phyloP scores from a whole-genome alignment of 768 basidiomycete genomes.

The Agaricus blazei region DNA sequence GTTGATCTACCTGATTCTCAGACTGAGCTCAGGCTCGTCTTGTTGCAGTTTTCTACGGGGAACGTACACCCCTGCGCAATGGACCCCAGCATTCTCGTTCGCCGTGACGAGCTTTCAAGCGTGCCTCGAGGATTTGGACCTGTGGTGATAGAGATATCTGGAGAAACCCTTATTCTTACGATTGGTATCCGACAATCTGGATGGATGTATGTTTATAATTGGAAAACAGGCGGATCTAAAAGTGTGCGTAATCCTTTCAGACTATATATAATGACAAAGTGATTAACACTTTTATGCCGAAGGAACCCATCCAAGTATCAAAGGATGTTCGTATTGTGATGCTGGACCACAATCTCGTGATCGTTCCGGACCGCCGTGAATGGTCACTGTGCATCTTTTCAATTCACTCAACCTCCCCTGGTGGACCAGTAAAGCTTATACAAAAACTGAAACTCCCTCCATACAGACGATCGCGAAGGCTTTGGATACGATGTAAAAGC shows the following conservation, averaged over 20 bases:
- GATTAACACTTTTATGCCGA: not conserved
- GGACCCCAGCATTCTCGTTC: not conserved
- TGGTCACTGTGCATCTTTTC: no score
- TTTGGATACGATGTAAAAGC: no score
- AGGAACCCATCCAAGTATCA: not conserved
- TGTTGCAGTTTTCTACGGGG: not conserved
- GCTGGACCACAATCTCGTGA: no score
- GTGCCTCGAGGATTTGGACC: not conserved
- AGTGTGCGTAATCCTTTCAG: not conserved
- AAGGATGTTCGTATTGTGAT: no score
- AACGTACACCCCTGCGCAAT: not conserved
- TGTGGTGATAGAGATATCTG: not conserved
- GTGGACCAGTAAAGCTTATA: no score
- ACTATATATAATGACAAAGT: not conserved
- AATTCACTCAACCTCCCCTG: no score
- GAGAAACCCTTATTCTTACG: not conserved
- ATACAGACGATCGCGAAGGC: no score
- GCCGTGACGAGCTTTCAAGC: not conserved
- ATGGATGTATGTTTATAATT: not conserved
- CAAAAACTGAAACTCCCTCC: no score
- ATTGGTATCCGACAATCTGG: not conserved
- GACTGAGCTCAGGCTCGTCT: not conserved
- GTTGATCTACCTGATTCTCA: not conserved
- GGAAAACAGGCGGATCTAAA: not conserved
- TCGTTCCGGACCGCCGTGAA: no score